phyloP scores from a whole-genome alignment of 176 grass and related monocot genomes.

The Oryza coarctata region DNA sequence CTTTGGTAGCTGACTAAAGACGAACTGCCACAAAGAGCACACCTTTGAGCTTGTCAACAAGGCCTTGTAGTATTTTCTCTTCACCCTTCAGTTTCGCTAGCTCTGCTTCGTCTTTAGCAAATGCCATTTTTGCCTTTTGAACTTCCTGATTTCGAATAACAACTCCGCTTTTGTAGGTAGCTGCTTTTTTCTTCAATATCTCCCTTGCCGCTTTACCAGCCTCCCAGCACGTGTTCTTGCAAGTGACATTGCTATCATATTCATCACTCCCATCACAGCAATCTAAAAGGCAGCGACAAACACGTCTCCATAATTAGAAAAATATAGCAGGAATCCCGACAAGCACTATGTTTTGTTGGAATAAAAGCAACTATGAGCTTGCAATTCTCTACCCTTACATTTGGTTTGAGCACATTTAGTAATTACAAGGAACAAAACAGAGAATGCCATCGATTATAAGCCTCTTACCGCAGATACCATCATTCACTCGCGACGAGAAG shows the following conservation, averaged over 20 bases:
- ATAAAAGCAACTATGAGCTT: not conserved
- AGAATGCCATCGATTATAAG: not conserved
- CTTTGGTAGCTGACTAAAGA: not conserved
- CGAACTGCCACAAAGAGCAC: not conserved
- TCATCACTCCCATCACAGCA: constrained; percentile 99
- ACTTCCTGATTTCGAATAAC: constrained; percentile 74
- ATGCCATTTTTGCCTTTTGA: constrained; percentile 76
- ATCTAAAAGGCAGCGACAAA: constrained; percentile 45
- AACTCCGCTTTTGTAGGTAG: constrained; percentile 72
- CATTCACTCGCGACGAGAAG: constrained; percentile 91
- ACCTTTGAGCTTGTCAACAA: constrained; percentile 95
- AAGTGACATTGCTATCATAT: constrained; percentile 67
- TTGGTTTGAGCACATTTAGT: not conserved
- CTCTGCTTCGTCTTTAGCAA: constrained; percentile 79
- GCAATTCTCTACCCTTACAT: not conserved
- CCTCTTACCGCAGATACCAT: constrained; percentile 88
- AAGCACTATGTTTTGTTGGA: not conserved
- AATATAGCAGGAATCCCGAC: not conserved
- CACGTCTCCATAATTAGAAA: not conserved
- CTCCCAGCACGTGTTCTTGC: constrained; percentile 96
- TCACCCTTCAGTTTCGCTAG: constrained; percentile 75
- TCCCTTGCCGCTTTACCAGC: constrained; percentile 90
- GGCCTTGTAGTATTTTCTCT: constrained; percentile 78
- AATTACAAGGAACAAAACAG: not conserved
- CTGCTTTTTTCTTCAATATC: constrained; percentile 86